A percentile compares a stretch with the other conserved stretches of the same genome.
These are phyloP conservation scores for Claviceps digitariae DNA, from an alignment of 2,329 filamentous ascomycete species.

Conservation along the genomic window DNA sequence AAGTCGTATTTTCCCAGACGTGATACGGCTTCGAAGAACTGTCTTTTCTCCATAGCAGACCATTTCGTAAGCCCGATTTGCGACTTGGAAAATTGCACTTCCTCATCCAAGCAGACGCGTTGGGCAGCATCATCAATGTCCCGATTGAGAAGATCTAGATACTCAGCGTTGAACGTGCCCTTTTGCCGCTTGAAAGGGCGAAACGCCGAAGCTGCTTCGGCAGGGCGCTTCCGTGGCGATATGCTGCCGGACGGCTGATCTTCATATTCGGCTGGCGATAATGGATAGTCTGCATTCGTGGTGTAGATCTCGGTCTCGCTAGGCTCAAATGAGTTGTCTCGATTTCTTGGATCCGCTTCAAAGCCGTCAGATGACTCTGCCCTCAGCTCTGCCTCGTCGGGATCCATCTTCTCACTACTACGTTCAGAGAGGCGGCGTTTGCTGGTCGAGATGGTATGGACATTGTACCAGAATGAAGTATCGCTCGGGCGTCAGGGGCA, in stretches of 20 bases:
- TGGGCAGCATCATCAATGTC: slow-evolving; percentile 41
- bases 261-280: background rate
- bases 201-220: slow-evolving; percentile 10
- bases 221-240: slow-evolving; percentile 18
- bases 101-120: slow-evolving; percentile 19
- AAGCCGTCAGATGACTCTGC: background rate
- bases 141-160: slow-evolving; percentile 39
- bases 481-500: background rate
- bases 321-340: background rate
- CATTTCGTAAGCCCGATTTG: slow-evolving; percentile 61
- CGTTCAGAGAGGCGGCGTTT: slow-evolving; percentile 6
- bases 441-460: slow-evolving; percentile 11
- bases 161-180: slow-evolving; percentile 29
- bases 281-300: background rate
- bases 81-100: slow-evolving; percentile 22
- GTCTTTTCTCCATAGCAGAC: slow-evolving; percentile 56
- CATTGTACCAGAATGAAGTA: slow-evolving; percentile 15
- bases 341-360: background rate
- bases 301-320: slow-evolving; percentile 3
- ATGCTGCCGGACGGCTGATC: slow-evolving; percentile 3
- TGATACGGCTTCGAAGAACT: slow-evolving; percentile 52
- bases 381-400: slow-evolving; percentile 9
- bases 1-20: slow-evolving; percentile 51
- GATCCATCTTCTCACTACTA: slow-evolving; percentile 17
- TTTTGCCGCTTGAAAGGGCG: slow-evolving; percentile 32